Evolutionary conservation across 2,329 filamentous ascomycete genomes (phyloP), one percentile per base, ranked within the genome.

Genomic region (Fusarium duplospermum): DNA sequence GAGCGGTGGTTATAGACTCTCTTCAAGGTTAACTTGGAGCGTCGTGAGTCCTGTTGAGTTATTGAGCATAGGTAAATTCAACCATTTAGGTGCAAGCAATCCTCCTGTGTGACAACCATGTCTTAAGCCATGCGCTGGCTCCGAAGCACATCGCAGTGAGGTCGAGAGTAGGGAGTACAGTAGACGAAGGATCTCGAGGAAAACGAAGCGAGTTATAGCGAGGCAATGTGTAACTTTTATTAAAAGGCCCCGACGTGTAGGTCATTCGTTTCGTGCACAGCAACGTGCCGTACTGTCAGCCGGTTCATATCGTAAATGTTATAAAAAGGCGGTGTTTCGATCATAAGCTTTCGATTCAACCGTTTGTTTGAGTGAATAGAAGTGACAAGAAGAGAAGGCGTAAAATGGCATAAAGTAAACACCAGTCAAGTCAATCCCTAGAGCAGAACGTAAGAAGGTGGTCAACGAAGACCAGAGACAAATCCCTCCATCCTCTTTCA

Each of bases 391-490:
- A 60, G 40, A 47, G 40, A 47, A 50, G 40, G 13, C 70, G 73
- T 72, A 71, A 58, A 63, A 71, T 67, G 62, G 50, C 70, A 70
- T 60, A 59, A 62, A 64, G 47, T n/a, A 54, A 54, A 54, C 18
- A 54, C 47, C 18, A 71, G n/a, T 18, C 20, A 14, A 70, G 22
- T 16, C 20, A 16, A 62, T 64, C 63, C 71, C 42, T 35, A 31
- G 33, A 33, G 62, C 40, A 38, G 60, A 61, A 40, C 62, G 58
- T 67, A 71, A 65, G 40, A 67, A 69, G 50, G 40, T 38, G 47
- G 42, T 38, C 42, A 69, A 65, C 64, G n/a, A 58, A 58, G 45
- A 62, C 27, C 52, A 40, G 57, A 10, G 58, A 67, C 60, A 61
- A 38, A 40, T 58, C 16, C 63, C 47, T 60, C 59, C 36, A 33